Evolutionary conservation across 148 eudicot species (phyloP), one percentile per base, ranked within the genome.

Genomic region (Persicaria tinctoria): DNA sequence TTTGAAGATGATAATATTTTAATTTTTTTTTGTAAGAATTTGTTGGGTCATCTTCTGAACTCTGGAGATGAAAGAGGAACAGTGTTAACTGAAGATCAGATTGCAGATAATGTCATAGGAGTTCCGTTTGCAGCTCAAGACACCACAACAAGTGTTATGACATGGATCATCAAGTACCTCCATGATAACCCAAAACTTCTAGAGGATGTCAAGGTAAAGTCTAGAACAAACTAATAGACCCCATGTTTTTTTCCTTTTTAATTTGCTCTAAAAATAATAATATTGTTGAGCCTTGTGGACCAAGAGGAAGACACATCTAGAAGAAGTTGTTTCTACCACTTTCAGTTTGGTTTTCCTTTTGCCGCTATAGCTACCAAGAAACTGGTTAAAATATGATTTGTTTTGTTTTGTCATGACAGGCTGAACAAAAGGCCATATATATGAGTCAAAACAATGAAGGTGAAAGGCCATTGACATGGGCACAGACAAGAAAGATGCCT

Each of bases 401-500:
- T 71, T 23, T 71, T 27, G 23, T 48, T 17, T 50, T 71, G 32
- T 48, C 3, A 46, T 71, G 54, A 50, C 87, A 91, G 98, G 86
- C 48, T 51, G 98, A 93, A 77, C 96, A 91, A 56, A 84, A 74
- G 81, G 82, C 76, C 18, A 84, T 91, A 0, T 77, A 77, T 53
- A 20, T 20, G 83, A 81, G 77, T 78, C 82, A 18, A 92, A 90
- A 20, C 73, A 84, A 71, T 10, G 77, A 80, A 64, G 95, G 91
- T 77, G 80, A 76, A 51, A 51, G 46, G 70, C 76, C 78, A 45
- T 76, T 94, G 82, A 86, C 89, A 76, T 91, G 98, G 98, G 79
- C 85, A 51, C 93, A 91, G 76, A 90, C 90, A 45, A 89, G 86
- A 79, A 84, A 82, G 76, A 94, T 90, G 97, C 84, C 83, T 46